Evolutionary conservation across 192 early-diverging fungal species (phyloP), one percentile per base, ranked within the genome.

Genomic region (Phlyctochytrium planicorne): DNA sequence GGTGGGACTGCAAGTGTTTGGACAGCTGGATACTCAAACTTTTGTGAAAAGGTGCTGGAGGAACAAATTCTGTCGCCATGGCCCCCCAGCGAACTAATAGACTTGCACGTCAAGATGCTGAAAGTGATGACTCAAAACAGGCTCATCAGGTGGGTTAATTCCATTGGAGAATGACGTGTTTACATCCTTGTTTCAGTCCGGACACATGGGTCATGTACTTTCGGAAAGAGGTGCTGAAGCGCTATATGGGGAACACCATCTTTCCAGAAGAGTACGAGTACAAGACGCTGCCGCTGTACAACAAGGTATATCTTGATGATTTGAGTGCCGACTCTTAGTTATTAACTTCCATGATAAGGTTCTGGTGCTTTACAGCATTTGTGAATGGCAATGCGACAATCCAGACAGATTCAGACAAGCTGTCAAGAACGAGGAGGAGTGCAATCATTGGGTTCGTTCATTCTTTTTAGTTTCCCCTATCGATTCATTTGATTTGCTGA

Each of bases 311-410:
- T 10, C 12, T n/a, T n/a, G 40, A 10, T 50, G 40, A 50, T 50
- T 10, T 50, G 12, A 10, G 40, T 10, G 40, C 40, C 40, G 40
- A n/a, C 10, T 50, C 40, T 50, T 50, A n/a, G 40, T n/a, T 10
- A 50, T 50, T 50, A 50, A n/a, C 12, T 14, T n/a, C 12, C n/a
- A 10, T 10, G 40, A 33, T 71, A 33, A 78, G 75, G 72, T 81
- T 30, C 27, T 76, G 12, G 61, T 80, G 27, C 67, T 83, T 16
- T 66, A 81, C 53, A 34, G 52, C 40, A 66, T 85, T 12, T 82
- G 79, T 55, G 81, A 91, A 73, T 89, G 87, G 84, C 89, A 91
- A 70, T 67, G 89, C 47, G 89, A 90, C 53, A 79, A 84, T 64
- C 78, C 85, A n/a, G 90, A 91, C 34, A 73, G 75, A 29, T 83